A percentile compares a stretch with the other conserved stretches of the same genome.
These are phyloP conservation scores for Quercus wislizeni DNA, from an alignment of 306 rosid genomes.

Conservation along the genomic window DNA sequence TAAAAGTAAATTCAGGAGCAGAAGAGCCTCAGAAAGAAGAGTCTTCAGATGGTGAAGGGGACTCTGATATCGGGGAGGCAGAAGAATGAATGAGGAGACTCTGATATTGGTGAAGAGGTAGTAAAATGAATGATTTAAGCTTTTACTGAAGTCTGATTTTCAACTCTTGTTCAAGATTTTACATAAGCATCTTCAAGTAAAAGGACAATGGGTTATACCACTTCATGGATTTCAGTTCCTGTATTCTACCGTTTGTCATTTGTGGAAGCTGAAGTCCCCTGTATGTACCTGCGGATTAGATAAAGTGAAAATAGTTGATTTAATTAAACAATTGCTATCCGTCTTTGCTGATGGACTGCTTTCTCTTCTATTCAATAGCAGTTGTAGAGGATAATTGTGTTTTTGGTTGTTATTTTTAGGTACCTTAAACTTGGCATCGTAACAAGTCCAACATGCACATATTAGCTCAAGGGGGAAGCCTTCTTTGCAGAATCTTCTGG, in stretches of 20 bases:
- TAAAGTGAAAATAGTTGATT: background rate
- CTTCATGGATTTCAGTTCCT: background rate
- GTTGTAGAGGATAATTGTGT: background rate
- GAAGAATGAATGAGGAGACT: constrained; percentile 32
- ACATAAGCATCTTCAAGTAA: background rate
- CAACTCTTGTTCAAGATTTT: background rate
- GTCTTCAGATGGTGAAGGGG: constrained; percentile 54
- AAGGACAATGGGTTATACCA: background rate
- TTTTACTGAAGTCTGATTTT: constrained; percentile 9
- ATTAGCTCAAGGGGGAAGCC: no score
- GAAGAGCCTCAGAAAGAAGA: constrained; percentile 51
- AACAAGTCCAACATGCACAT: no score
- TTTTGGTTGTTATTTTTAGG: no score
- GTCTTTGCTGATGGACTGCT: background rate
- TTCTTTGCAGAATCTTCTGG: no score
- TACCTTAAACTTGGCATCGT: no score
- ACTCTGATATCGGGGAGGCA: constrained; percentile 50
- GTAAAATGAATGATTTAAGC: background rate
- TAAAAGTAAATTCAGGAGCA: constrained; percentile 42
- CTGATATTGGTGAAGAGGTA: no score
- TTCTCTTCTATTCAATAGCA: background rate
- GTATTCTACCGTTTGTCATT: background rate
- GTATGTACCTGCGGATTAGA: background rate
- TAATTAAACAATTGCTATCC: background rate
- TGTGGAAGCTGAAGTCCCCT: background rate